Base-by-base conservation (phyloP, 257 asterid species). In the Capsicum rhomboideum region DNA sequence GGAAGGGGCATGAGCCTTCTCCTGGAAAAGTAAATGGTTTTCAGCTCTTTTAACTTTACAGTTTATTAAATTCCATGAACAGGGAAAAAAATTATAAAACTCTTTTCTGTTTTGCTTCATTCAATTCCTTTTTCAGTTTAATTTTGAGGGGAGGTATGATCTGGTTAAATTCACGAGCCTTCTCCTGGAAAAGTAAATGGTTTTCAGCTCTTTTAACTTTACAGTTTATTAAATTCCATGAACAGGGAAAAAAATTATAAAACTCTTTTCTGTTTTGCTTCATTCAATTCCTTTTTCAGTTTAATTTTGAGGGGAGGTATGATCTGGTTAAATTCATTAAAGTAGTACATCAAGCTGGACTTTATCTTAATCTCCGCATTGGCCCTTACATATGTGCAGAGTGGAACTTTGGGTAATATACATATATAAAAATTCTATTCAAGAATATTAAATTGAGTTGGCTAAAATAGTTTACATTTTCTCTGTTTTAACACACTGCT, bases 351-450 rank as follows among this genome's bases (percentile, higher is more conserved):
- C 90, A 92, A 83, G 97, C 97, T 55, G 99, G 99, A 37, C 98
- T 94, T 44, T 94, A 94, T 49, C 97, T 92, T 83, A 95, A 93
- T 83, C 99, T 92, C 64, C 96, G 97, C 10, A 93, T 95, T 54
- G 99, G 98, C 81, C 99, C 99, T 49, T 94, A 87, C 59, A 88
- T 92, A 75, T 94, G 98, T 82, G 99, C 97, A 12, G 99, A 95
- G 67, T 94, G 98, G 98, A 95, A 94, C 80, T 92, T 92, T 72
- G 97, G 99, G 98, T 34, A 34, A 34, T 34, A 84, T 63, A 49
- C 63, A 46, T 1, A 26, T 61, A 10, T 40, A 40, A 4, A 61
- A 61, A 31, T 2, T 16, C 49, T 16, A 37, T 16, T 37, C 55
- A 44, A 72, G n/a, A 42, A 21, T 21, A 46, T 12, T 42, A 40